Conservation (phyloP, 225 moss, liverwort and hornwort genomes). For the Pseudisothecium myosuroides region DNA sequence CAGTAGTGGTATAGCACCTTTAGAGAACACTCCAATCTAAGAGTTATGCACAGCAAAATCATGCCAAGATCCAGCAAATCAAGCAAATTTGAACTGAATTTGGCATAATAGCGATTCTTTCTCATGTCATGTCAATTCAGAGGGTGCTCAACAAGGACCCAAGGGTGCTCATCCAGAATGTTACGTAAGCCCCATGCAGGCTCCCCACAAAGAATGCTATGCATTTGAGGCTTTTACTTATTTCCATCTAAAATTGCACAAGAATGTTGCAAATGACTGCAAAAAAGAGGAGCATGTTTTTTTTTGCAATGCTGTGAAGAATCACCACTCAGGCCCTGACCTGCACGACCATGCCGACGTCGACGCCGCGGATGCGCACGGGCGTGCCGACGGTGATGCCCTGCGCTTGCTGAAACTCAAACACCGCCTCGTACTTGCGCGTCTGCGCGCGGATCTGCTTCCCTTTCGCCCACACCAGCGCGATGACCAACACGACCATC, state of each 20-base stretch:
- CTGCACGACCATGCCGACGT: slow-evolving; percentile 36
- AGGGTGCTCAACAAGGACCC: background rate
- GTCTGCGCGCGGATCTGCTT: slow-evolving; percentile 62
- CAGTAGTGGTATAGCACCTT: background rate
- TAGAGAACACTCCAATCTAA: background rate
- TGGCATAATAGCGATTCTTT: background rate
- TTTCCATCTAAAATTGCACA: background rate
- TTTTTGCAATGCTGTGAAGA: background rate
- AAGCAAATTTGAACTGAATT: background rate
- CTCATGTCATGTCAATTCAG: background rate
- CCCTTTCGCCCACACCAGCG: slow-evolving; percentile 83
- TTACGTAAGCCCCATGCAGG: background rate
- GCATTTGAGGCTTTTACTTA: background rate
- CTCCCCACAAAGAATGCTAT: background rate
- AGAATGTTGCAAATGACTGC: background rate
- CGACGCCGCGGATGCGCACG: slow-evolving; percentile 93
- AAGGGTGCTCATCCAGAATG: background rate
- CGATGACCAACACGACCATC: slow-evolving; percentile 40
- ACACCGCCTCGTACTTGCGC: slow-evolving; percentile 63
- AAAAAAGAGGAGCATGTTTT: background rate
- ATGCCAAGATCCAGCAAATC: background rate
- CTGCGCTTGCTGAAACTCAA: slow-evolving; percentile 89
- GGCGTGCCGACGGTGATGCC: slow-evolving; percentile 96
- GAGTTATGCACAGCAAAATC: background rate
- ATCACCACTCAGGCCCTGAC: background rate